Evolutionary conservation across 768 basidiomycete genomes (phyloP), one percentile per base, ranked within the genome.

Genomic region (Agrocybe praecox): DNA sequence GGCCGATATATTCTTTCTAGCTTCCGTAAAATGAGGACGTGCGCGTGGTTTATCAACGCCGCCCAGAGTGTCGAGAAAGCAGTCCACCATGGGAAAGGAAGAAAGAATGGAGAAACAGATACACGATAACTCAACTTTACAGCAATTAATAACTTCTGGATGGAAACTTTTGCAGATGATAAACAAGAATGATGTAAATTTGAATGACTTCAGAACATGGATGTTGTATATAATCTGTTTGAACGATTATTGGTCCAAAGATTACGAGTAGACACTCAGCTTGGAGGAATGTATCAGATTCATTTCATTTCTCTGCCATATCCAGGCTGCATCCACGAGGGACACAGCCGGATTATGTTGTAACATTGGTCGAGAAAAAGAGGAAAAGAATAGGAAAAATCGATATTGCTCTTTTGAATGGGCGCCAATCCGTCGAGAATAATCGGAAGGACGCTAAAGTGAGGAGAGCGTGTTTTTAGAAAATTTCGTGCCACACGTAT

Each of bases 1-100:
- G 59, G 59, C 58, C 52, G 46, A 57, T 68, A 61, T 62, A 71
- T 60, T 58, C 62, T 47, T 51, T 93, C 68, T 96, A 76, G 94
- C 93, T 96, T 89, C 82, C 86, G 72, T 93, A 92, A 96, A 96
- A 96, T 96, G 89, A 94, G 92, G 85, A 88, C 87, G 82, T 77
- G 77, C 90, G 89, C 86, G 87, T 94, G 70, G 69, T 68, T 71
- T 62, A 65, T 60, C 45, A 77, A 86, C 88, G 88, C 82, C 84
- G 86, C 83, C 88, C 94, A 96, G 94, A 96, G 94, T 96, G 94
- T 96, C 83, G 83, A 83, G 83, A 92, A 96, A 94, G 94, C 69
- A 52, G 34, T 33, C 54, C 34, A 46, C 17, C 18, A 24, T 26
- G 50, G 10, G 12, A 46, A 15, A 46, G 36, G 17, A 47, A 49